Percentiles rank a stretch among this genome's conserved stretches.
Conservation (phyloP, 331 rosid species). For the Rosa hybrid region DNA sequence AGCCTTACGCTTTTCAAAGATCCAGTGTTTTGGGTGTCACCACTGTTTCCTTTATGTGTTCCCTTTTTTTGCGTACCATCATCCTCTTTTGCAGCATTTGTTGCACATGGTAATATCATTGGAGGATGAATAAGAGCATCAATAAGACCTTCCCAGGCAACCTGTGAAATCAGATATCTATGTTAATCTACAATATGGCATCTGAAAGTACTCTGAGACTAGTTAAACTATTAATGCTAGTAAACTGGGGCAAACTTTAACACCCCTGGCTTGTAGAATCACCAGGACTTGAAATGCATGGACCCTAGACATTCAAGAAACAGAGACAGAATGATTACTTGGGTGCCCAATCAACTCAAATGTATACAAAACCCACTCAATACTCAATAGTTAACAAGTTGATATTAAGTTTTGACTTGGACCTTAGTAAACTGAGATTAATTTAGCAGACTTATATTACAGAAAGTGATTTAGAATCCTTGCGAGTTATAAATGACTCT, state of each 20-base stretch:
- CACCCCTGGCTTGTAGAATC: neutral
- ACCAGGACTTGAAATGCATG: neutral
- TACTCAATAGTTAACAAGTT: neutral
- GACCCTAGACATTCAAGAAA: neutral
- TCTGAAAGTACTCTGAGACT: conserved; percentile 3
- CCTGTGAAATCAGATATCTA: conserved; percentile 44
- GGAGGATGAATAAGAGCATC: conserved; percentile 69
- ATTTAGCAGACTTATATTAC: neutral
- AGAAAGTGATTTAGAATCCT: neutral
- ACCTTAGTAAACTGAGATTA: neutral
- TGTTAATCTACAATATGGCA: neutral
- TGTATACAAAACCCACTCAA: neutral
- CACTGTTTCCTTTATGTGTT: conserved; percentile 22
- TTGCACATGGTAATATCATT: conserved; percentile 25
- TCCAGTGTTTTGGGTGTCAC: conserved; percentile 43
- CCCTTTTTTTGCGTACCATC: conserved; percentile 26
- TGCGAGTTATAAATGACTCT: conserved; percentile 2
- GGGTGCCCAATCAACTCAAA: neutral
- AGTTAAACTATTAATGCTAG: neutral
- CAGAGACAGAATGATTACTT: neutral
- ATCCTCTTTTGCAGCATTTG: conserved; percentile 31
- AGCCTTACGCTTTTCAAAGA: conserved; percentile 69
- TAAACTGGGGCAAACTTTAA: neutral
- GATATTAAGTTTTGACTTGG: neutral
- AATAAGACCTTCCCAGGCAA: conserved; percentile 87